These are phyloP conservation scores for Cladochytrium replicatum DNA, from an alignment of 192 early-diverging fungal genomes.

Conservation along the genomic window DNA sequence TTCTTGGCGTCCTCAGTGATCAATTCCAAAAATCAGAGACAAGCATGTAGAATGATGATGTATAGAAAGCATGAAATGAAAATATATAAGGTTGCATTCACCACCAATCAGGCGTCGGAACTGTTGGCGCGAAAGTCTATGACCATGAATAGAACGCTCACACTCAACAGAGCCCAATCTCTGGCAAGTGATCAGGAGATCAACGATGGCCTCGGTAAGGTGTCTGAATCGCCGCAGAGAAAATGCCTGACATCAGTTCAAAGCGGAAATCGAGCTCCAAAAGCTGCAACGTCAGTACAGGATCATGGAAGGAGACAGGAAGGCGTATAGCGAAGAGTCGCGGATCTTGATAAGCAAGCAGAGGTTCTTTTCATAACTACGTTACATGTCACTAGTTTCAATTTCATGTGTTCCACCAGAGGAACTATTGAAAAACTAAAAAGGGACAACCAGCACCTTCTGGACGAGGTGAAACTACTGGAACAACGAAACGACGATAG, in stretches of 20 bases:
- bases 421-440: slow-evolving; percentile 40
- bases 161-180: slow-evolving; percentile 15
- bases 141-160: neutral
- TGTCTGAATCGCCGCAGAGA: neutral
- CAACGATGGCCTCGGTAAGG: slow-evolving; percentile 40
- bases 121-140: no score
- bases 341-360: slow-evolving; percentile 42
- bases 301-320: slow-evolving; percentile 50
- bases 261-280: slow-evolving; percentile 46
- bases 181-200: slow-evolving; percentile 36
- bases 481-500: slow-evolving; percentile 38
- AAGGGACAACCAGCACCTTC: slow-evolving; percentile 38
- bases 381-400: neutral
- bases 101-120: no score
- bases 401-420: slow-evolving; percentile 12
- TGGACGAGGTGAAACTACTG: slow-evolving; percentile 35
- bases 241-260: neutral
- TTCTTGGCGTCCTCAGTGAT: slow-evolving; percentile 29
- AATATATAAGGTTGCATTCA: no score
- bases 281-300: slow-evolving; percentile 44
- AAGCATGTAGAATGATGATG: no score
- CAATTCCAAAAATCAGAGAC: no score
- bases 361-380: slow-evolving; percentile 20
- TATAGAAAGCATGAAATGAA: no score
- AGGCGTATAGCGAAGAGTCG: slow-evolving; percentile 50